These are phyloP conservation scores for Mucor circinelloides DNA, from an alignment of 371 early-diverging fungal genomes.

Conservation along the genomic window DNA sequence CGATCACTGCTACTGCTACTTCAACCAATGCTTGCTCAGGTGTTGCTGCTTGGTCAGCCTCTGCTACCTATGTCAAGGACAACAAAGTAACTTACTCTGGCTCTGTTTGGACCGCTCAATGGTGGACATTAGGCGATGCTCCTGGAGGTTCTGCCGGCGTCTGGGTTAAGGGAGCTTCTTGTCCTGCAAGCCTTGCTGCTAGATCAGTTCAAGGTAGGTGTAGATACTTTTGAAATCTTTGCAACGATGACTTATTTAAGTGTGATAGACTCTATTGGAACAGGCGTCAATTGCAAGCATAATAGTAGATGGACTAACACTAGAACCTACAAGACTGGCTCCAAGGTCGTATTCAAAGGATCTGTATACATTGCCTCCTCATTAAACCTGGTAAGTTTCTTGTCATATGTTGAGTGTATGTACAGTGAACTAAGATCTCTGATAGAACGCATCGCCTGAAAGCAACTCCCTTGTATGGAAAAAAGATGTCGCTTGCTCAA, in stretches of 20 bases:
- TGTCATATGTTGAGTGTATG: not conserved
- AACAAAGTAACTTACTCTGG: slow-evolving; percentile 39
- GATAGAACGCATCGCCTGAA: slow-evolving; percentile 12
- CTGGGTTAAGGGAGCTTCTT: slow-evolving; percentile 32
- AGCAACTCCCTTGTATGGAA: not conserved
- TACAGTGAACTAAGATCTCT: not conserved
- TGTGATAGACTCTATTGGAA: not conserved
- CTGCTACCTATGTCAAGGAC: slow-evolving; percentile 23
- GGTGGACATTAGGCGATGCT: slow-evolving; percentile 55
- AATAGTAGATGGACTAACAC: slow-evolving; percentile 4
- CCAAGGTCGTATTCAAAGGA: not conserved
- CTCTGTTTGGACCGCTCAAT: slow-evolving; percentile 43
- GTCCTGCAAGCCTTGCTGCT: not conserved
- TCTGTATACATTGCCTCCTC: not conserved
- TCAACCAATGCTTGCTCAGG: slow-evolving; percentile 21
- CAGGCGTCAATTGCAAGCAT: not conserved
- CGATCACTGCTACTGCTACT: slow-evolving; percentile 17
- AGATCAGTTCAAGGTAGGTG: slow-evolving; percentile 5
- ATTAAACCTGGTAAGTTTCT: not conserved
- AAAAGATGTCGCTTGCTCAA: not conserved
- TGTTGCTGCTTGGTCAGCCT: slow-evolving; percentile 27
- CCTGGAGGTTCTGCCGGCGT: slow-evolving; percentile 38
- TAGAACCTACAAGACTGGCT: slow-evolving; percentile 1
- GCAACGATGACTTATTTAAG: not conserved
- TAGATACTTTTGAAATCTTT: not conserved